Percentiles rank a stretch among this genome's conserved stretches.
phyloP scores from a whole-genome alignment of 1,284 basidiomycete genomes.

The Apiotrichum akiyoshidainum region DNA sequence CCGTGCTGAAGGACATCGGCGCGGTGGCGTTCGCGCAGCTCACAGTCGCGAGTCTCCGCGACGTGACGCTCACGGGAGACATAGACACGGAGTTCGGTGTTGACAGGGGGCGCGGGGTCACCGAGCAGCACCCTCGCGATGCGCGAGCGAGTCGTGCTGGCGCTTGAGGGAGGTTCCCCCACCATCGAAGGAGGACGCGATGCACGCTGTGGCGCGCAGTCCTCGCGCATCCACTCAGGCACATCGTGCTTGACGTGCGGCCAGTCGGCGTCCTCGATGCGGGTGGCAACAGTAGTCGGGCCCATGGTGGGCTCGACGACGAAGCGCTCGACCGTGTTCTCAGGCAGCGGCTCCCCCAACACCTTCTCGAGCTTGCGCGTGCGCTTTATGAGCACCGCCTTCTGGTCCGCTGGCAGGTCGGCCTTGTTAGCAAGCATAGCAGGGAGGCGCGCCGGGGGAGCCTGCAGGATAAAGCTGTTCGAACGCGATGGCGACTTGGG shows the following conservation, averaged over 20 bases:
- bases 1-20: not conserved
- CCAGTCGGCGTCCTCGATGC: conserved; percentile 22
- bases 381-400: conserved; percentile 66
- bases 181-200: not conserved
- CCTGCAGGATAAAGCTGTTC: conserved; percentile 18
- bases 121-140: conserved; percentile 1
- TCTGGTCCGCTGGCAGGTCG: conserved; percentile 62
- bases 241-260: conserved; percentile 10
- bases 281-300: conserved; percentile 18
- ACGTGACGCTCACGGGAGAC: conserved; percentile 28
- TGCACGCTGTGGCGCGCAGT: conserved; percentile 24
- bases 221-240: conserved; percentile 31
- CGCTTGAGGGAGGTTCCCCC: not conserved
- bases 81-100: conserved; percentile 20
- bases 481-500: conserved; percentile 10
- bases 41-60: conserved; percentile 20
- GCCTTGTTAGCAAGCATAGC: conserved; percentile 59
- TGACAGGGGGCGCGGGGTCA: not conserved
- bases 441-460: conserved; percentile 7
- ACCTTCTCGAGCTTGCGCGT: conserved; percentile 72
- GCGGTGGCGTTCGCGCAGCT: not conserved
- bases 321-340: conserved; percentile 27
- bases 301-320: conserved; percentile 33
- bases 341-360: conserved; percentile 57
- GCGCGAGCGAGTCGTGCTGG: not conserved